Evolutionary conservation across 2,329 filamentous ascomycete species (phyloP).

Genomic region (Cladosporium sphaerospermum): DNA sequence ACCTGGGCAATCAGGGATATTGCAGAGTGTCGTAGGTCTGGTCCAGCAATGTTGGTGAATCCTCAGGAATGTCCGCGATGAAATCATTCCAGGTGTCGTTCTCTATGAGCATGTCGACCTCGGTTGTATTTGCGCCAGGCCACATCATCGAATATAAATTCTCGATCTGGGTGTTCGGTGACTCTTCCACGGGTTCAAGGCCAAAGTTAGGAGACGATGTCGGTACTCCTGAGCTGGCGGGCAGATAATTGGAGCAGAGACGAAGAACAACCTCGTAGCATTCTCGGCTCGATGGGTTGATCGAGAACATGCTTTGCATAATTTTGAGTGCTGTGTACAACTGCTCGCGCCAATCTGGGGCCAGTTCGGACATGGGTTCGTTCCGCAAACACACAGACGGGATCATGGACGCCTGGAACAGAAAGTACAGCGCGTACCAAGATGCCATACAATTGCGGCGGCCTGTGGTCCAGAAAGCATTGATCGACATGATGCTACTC

Average conservation of each 20-base stretch:
- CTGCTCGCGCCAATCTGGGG: conserved; percentile 38
- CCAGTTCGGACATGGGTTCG: conserved; percentile 32
- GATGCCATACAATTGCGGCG: conserved; percentile 37
- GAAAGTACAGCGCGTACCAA: conserved; percentile 45
- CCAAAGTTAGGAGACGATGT: background rate
- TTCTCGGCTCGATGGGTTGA: conserved; percentile 39
- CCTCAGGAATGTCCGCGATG: conserved; percentile 14
- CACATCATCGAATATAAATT: conserved; percentile 43
- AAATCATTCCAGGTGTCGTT: conserved; percentile 20
- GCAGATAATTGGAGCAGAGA: conserved; percentile 36
- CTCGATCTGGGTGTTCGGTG: conserved; percentile 40
- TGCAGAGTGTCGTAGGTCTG: background rate
- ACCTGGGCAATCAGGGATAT: background rate
- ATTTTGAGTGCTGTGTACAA: conserved; percentile 34
- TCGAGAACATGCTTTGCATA: conserved; percentile 32
- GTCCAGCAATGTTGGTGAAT: conserved; percentile 1
- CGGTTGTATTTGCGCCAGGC: conserved; percentile 31
- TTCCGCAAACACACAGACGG: conserved; percentile 45
- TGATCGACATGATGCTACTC: conserved; percentile 36
- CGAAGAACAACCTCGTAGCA: conserved; percentile 39
- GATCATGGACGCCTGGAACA: conserved; percentile 46
- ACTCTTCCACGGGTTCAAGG: conserved; percentile 29
- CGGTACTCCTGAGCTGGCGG: background rate
- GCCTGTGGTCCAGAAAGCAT: conserved; percentile 33
- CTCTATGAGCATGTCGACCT: conserved; percentile 19